Percentiles rank a stretch among this genome's conserved stretches.
These are phyloP conservation scores for Yamadazyma dushanensis DNA, from an alignment of 1,139 yeast genomes.

Conservation along the genomic window DNA sequence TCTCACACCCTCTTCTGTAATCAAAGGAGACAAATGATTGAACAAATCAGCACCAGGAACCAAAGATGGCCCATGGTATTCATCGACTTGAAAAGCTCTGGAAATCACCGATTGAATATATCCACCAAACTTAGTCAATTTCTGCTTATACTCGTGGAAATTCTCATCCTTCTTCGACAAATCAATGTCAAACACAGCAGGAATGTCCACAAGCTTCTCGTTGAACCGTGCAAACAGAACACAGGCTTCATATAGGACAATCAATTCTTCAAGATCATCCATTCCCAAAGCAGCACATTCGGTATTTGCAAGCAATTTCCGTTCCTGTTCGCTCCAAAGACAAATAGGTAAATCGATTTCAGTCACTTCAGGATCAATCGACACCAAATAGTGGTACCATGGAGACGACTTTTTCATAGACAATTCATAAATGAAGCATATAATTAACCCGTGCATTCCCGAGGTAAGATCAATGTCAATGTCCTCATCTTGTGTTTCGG, in stretches of 20 bases:
- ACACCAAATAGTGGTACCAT: conserved; percentile 66
- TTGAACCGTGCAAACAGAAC: conserved; percentile 46
- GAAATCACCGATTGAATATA: conserved; percentile 64
- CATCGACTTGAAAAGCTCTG: conserved; percentile 79
- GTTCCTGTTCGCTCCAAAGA: conserved; percentile 59
- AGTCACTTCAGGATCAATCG: conserved; percentile 45
- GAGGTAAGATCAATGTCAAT: conserved; percentile 30
- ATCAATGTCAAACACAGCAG: conserved; percentile 32
- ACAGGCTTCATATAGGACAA: conserved; percentile 53
- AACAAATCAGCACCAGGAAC: conserved; percentile 93
- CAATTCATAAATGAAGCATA: conserved; percentile 73
- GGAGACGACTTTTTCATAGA: conserved; percentile 57
- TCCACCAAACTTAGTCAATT: conserved; percentile 48
- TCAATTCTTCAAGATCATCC: conserved; percentile 57
- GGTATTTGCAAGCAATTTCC: conserved; percentile 56
- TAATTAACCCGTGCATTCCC: conserved; percentile 66
- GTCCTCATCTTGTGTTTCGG: conserved; percentile 16
- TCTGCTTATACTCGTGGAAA: conserved; percentile 17
- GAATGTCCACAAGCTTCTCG: conserved; percentile 31
- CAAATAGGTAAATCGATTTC: conserved; percentile 54
- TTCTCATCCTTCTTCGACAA: conserved; percentile 10
- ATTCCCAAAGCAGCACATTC: conserved; percentile 68
- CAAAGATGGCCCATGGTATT: conserved; percentile 67
- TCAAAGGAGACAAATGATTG: conserved; percentile 58
- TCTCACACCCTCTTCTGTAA: conserved; percentile 10